Evolutionary conservation across 257 asterid species (phyloP).

Genomic region (Gardenia jasminoides): DNA sequence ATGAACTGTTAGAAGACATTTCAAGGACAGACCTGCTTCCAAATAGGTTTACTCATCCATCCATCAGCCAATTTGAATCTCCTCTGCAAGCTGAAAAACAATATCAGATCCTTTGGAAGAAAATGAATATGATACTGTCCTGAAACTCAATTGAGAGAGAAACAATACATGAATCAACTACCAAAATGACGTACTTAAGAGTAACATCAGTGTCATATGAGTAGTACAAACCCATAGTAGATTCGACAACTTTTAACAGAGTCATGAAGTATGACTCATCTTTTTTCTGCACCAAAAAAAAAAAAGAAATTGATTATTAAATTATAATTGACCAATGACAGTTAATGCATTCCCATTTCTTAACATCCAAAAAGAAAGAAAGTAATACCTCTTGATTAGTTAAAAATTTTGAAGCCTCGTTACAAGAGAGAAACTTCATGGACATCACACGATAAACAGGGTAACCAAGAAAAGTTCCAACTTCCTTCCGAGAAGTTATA

Average conservation of each 20-base stretch:
- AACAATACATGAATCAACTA: conserved; percentile 13
- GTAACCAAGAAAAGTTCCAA: conserved; percentile 76
- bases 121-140: conserved; percentile 9
- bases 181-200: conserved; percentile 52
- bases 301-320: neutral
- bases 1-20: neutral
- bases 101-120: conserved; percentile 29
- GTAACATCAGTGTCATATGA: conserved; percentile 92
- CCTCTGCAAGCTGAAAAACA: conserved; percentile 82
- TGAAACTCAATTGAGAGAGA: conserved; percentile 6
- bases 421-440: conserved; percentile 82
- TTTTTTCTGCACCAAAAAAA: conserved; percentile 53
- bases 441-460: conserved; percentile 74
- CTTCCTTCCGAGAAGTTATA: conserved; percentile 79
- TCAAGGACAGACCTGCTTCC: conserved; percentile 76
- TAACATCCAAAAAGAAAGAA: neutral
- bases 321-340: neutral
- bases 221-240: conserved; percentile 87
- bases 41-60: conserved; percentile 85
- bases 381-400: conserved; percentile 64
- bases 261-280: conserved; percentile 82
- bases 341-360: neutral
- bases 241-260: conserved; percentile 79
- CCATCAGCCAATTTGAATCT: conserved; percentile 74
- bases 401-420: conserved; percentile 62